A percentile compares a stretch with the other conserved stretches of the same genome.
Evolutionary conservation across 2,329 filamentous ascomycete genomes (phyloP).

Genomic region (Fusarium nelsonii): DNA sequence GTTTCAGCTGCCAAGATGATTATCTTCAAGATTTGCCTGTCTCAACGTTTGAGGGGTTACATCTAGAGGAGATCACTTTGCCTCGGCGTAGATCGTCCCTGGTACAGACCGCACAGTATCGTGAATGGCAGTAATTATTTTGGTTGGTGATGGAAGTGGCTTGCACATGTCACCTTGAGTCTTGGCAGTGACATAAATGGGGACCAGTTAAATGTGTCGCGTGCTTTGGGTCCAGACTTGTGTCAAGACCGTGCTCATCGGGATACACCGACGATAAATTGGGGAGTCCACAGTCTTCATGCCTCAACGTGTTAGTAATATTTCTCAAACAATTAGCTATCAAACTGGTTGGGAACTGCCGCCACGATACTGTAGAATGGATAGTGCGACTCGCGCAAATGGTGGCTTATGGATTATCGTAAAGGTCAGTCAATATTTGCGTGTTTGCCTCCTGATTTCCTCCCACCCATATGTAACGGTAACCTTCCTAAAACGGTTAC

Average conservation of each 20-base stretch:
- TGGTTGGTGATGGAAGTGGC: neutral
- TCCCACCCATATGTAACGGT: constrained; percentile 30
- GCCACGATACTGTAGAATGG: neutral
- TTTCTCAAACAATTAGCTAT: neutral
- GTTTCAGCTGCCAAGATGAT: constrained; percentile 15
- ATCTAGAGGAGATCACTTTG: neutral
- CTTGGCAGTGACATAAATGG: constrained; percentile 9
- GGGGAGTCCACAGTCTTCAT: neutral
- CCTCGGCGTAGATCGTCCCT: neutral
- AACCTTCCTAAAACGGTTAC: constrained; percentile 39
- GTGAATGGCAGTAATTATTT: neutral
- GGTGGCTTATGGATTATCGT: neutral
- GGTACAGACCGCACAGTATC: neutral
- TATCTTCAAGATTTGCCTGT: neutral
- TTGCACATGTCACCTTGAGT: neutral
- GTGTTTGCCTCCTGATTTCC: constrained; percentile 1
- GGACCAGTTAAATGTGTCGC: neutral
- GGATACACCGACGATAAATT: neutral
- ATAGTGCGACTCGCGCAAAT: neutral
- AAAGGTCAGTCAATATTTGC: neutral
- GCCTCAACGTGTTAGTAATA: neutral
- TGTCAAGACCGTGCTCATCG: neutral
- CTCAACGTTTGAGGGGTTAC: neutral
- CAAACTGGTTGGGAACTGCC: no score
- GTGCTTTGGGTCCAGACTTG: neutral